phyloP scores from a whole-genome alignment of 768 basidiomycete species.

The Leccinum obscurum region DNA sequence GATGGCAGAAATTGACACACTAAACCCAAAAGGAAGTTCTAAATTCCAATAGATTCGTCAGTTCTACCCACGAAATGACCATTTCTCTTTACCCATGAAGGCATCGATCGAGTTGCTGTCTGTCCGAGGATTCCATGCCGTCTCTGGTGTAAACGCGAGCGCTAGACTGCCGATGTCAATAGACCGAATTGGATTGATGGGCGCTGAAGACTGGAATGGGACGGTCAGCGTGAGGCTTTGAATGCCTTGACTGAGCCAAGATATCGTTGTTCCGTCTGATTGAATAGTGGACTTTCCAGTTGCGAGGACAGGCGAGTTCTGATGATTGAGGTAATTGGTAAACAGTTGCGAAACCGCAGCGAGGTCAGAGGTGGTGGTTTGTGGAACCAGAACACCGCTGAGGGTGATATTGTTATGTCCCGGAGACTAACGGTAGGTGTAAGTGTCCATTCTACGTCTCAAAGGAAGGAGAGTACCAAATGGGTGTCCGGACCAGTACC shows the following conservation, averaged over 20 bases:
- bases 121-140: slow-evolving; percentile 58
- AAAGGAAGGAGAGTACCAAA: slow-evolving; percentile 40
- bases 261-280: slow-evolving; percentile 52
- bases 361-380: slow-evolving; percentile 47
- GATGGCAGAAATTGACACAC: slow-evolving; percentile 56
- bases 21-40: slow-evolving; percentile 76
- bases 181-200: slow-evolving; percentile 63
- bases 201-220: slow-evolving; percentile 51
- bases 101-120: slow-evolving; percentile 62
- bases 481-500: slow-evolving; percentile 52
- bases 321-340: slow-evolving; percentile 70
- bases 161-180: slow-evolving; percentile 62
- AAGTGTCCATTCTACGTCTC: not conserved
- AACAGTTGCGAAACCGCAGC: slow-evolving; percentile 59
- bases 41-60: slow-evolving; percentile 7
- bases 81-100: slow-evolving; percentile 44
- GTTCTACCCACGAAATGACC: not conserved
- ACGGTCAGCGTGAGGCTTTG: slow-evolving; percentile 57
- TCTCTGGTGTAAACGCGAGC: slow-evolving; percentile 52
- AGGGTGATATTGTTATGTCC: slow-evolving; percentile 61
- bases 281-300: slow-evolving; percentile 60
- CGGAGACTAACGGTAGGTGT: slow-evolving; percentile 38
- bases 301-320: slow-evolving; percentile 57
- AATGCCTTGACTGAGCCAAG: slow-evolving; percentile 68
- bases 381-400: slow-evolving; percentile 53